Evolutionary conservation across 1,284 basidiomycete genomes (phyloP), one percentile per base, ranked within the genome.

Genomic region (Leccinum pseudoinsigne): DNA sequence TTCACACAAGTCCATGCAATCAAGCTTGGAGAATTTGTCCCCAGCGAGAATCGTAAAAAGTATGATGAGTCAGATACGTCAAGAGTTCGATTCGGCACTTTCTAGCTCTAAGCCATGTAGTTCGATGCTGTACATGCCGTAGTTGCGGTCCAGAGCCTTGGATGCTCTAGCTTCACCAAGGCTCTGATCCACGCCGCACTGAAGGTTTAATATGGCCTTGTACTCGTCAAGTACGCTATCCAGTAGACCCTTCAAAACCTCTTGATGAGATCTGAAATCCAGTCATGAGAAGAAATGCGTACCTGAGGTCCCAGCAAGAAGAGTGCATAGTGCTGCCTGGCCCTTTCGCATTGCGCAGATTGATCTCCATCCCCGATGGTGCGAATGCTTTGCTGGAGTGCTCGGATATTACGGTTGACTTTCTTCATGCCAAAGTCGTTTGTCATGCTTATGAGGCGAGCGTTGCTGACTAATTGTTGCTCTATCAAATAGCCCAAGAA

Each of bases 351-450:
- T 65, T 91, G 86, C 5, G 87, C 85, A 62, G 87, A 83, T 60
- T 83, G 80, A 56, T 80, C 79, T 62, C 85, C 84, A 59, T 84
- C 80, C 3, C 86, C 84, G 59, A 96, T 85, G 9, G 90, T 89
- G 72, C 94, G 94, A 68, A 98, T 84, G 69, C 93, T 92, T 74
- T 99, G 97, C 74, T 97, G 95, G 26, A 99, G 82, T 12, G 96
- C 93, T 26, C 95, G 81, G 55, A 98, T 91, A 76, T 98, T 97
- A 53, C 95, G 87, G 69, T 89, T 79, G 74, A 98, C 92, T 79
- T 98, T 98, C 71, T 88, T 87, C 66, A 95, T 86, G 1, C 97
- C 97, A 61, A 88, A 85, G 1, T 80, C 74, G 69, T 95, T 98
- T 12, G 89, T 87, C 14, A 84, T 75, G 26, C 85, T 86, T 63